A percentile compares a stretch with the other conserved stretches of the same genome.
These are phyloP conservation scores for Xerocomus amazonicus DNA, from an alignment of 1,284 basidiomycete genomes.

Conservation along the genomic window DNA sequence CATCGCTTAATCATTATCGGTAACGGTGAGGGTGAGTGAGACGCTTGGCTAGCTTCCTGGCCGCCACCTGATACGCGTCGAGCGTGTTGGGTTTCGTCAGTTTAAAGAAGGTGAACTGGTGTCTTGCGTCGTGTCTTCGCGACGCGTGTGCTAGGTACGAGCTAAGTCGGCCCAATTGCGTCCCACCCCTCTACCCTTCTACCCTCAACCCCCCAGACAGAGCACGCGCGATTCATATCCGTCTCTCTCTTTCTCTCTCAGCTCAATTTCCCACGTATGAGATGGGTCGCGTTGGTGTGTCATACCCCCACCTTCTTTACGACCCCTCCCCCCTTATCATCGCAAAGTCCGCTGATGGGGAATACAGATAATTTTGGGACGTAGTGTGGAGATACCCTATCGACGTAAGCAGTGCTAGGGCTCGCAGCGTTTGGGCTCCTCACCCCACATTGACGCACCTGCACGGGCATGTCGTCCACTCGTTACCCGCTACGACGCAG, in stretches of 20 bases:
- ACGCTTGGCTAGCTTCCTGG: too few relatives aligned
- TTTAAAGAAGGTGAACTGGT: too few relatives aligned
- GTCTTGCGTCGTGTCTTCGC: too few relatives aligned
- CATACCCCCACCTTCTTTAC: background rate
- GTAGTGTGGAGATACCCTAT: background rate
- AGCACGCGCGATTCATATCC: slow-evolving; percentile 14
- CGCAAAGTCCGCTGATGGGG: slow-evolving; percentile 14
- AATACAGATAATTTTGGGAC: background rate
- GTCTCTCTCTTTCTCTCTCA: slow-evolving; percentile 1
- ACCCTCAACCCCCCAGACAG: background rate
- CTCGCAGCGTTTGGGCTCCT: background rate
- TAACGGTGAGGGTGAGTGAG: too few relatives aligned
- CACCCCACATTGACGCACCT: too few relatives aligned
- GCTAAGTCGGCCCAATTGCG: too few relatives aligned
- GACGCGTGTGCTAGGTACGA: too few relatives aligned
- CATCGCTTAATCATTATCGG: too few relatives aligned
- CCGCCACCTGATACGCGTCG: too few relatives aligned
- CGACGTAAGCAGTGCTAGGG: background rate
- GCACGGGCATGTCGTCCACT: too few relatives aligned
- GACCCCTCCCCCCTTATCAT: slow-evolving; percentile 12
- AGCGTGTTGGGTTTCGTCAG: too few relatives aligned
- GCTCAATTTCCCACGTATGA: background rate
- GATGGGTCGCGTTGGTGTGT: background rate
- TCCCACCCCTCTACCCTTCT: too few relatives aligned
- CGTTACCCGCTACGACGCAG: background rate